Evolutionary conservation across 164 flowering plant genomes (phyloP).

Genomic region (Magnolia sinica): DNA sequence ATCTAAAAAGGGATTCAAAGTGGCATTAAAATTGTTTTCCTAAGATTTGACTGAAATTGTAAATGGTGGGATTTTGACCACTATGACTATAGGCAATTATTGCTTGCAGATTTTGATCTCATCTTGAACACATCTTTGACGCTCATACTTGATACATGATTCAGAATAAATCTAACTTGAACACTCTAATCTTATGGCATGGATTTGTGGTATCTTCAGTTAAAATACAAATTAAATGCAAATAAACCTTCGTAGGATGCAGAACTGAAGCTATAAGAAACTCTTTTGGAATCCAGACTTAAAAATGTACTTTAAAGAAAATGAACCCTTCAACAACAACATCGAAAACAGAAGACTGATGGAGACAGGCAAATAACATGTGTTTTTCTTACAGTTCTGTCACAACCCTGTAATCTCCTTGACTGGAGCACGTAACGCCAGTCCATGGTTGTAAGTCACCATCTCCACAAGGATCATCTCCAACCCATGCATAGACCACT

Average conservation of each 20-base stretch:
- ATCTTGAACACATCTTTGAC: not conserved
- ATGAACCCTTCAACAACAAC: not conserved
- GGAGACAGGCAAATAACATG: not conserved
- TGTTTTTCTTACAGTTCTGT: constrained; percentile 61
- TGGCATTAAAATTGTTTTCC: too few relatives aligned
- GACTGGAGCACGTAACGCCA: constrained; percentile 82
- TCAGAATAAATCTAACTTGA: not conserved
- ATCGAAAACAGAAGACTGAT: not conserved
- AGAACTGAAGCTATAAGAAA: not conserved
- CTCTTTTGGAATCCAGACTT: too few relatives aligned
- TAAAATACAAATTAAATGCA: not conserved
- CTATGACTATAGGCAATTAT: too few relatives aligned
- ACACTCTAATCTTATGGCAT: not conserved
- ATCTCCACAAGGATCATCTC: constrained; percentile 99
- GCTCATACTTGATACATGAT: not conserved
- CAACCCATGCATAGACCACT: constrained; percentile 95
- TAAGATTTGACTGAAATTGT: too few relatives aligned
- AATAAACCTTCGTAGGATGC: not conserved
- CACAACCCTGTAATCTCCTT: constrained; percentile 86
- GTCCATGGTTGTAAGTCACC: constrained; percentile 94
- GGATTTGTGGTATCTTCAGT: not conserved
- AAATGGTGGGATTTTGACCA: too few relatives aligned
- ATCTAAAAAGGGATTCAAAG: too few relatives aligned
- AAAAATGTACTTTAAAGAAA: too few relatives aligned
- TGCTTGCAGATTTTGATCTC: too few relatives aligned